These are phyloP conservation scores for Paraglomus brasilianum DNA, from an alignment of 192 early-diverging fungal genomes.

Conservation along the genomic window DNA sequence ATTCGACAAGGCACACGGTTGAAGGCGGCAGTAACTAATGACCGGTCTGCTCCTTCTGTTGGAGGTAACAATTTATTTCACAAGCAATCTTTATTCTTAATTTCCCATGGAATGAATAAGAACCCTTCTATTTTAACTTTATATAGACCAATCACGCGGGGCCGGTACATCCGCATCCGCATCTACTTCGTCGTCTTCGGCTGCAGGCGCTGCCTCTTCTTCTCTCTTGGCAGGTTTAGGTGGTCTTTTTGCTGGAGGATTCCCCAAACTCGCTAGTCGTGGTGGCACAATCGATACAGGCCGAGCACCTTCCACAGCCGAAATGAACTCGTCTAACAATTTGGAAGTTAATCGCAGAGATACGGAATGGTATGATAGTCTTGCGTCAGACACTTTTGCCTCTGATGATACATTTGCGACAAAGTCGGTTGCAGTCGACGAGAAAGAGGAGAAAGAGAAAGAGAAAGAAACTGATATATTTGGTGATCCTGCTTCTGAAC, in stretches of 20 bases:
- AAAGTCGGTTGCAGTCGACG: neutral
- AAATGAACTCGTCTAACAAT: neutral
- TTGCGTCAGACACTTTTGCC: constrained; percentile 40
- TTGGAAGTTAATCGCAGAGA: constrained; percentile 41
- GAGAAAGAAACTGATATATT: neutral
- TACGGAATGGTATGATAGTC: constrained; percentile 49
- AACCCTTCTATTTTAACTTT: neutral
- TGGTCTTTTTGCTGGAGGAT: constrained; percentile 64
- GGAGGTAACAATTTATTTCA: constrained; percentile 29
- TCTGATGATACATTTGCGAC: constrained; percentile 6
- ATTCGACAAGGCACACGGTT: constrained; percentile 67
- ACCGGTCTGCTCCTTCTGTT: constrained; percentile 52
- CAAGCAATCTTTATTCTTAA: neutral
- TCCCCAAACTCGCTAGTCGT: constrained; percentile 63
- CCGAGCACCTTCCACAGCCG: neutral
- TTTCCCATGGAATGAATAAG: no score
- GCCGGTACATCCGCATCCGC: constrained; percentile 30
- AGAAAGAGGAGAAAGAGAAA: neutral
- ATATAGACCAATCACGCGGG: neutral
- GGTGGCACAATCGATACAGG: constrained; percentile 31
- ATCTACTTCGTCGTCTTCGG: constrained; percentile 14
- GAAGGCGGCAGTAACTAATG: constrained; percentile 63
- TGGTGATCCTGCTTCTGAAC: neutral
- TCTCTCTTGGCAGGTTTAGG: constrained; percentile 44
- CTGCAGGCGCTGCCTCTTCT: constrained; percentile 10